Conservation (phyloP, 2,329 filamentous ascomycete genomes). For the Penicillium olsonii region DNA sequence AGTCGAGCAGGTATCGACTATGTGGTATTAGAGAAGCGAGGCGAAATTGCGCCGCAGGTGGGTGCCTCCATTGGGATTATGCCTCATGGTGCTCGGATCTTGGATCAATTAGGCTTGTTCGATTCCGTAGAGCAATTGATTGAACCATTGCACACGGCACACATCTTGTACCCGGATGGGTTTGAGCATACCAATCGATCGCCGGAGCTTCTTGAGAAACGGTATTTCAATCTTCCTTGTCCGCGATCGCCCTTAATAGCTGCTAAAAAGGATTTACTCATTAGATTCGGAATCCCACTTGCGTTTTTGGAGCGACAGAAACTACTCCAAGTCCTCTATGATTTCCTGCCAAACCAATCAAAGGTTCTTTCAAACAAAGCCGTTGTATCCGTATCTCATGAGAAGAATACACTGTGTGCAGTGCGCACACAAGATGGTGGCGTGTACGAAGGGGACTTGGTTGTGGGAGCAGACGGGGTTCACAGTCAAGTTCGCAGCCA, state of each 20-base stretch:
- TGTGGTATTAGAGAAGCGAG: slow-evolving; percentile 4
- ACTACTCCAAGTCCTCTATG: background rate
- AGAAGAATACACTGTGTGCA: too few relatives aligned
- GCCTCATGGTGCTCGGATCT: slow-evolving; percentile 1
- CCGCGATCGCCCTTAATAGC: background rate
- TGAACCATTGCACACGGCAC: background rate
- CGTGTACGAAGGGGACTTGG: background rate
- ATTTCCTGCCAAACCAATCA: background rate
- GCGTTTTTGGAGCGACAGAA: background rate
- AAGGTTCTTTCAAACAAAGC: background rate
- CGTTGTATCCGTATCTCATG: background rate
- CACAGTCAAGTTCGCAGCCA: slow-evolving; percentile 3
- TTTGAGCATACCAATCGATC: background rate
- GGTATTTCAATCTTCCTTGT: background rate
- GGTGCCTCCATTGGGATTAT: slow-evolving; percentile 2
- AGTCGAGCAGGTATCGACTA: background rate
- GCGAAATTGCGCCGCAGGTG: background rate
- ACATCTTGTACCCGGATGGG: background rate
- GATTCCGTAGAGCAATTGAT: background rate
- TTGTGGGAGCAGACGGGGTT: slow-evolving; percentile 16
- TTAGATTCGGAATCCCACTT: too few relatives aligned
- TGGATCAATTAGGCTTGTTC: background rate
- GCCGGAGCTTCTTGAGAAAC: background rate
- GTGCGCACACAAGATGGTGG: background rate
- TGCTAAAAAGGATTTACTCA: background rate